Percentiles rank a stretch among this genome's conserved stretches.
Conservation (phyloP, 2,329 filamentous ascomycete genomes). For the Epichloe scottii region DNA sequence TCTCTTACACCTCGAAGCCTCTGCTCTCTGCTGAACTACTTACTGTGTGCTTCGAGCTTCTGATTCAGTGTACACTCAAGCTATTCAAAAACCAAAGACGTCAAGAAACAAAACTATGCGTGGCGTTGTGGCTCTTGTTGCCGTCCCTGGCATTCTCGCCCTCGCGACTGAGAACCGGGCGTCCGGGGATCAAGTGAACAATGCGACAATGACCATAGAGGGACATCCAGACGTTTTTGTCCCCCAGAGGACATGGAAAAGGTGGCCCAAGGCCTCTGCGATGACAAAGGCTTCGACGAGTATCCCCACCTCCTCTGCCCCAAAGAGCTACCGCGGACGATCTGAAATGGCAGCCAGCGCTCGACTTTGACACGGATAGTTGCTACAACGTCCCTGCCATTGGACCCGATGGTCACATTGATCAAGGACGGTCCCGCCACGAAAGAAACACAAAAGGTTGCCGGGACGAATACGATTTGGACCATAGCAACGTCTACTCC, state of each 20-base stretch:
- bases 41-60: background rate
- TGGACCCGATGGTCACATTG: constrained; percentile 19
- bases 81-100: background rate
- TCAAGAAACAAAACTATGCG: background rate
- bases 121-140: background rate
- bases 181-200: background rate
- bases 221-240: background rate
- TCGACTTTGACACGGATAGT: constrained; percentile 22
- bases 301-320: constrained; percentile 12
- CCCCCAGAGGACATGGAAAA: background rate
- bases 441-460: constrained; percentile 18
- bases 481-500: constrained; percentile 29
- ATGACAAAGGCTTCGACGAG: constrained; percentile 5
- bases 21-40: background rate
- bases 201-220: background rate
- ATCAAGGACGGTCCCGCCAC: constrained; percentile 18
- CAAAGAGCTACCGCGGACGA: constrained; percentile 11
- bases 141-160: background rate
- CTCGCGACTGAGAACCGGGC: background rate
- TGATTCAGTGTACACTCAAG: too few species aligned
- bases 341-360: constrained; percentile 14
- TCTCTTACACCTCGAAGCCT: background rate
- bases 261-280: constrained; percentile 1
- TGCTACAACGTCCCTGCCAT: constrained; percentile 30
- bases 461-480: constrained; percentile 20